phyloP scores from a whole-genome alignment of 345 rosid species.

The Acer campestre region DNA sequence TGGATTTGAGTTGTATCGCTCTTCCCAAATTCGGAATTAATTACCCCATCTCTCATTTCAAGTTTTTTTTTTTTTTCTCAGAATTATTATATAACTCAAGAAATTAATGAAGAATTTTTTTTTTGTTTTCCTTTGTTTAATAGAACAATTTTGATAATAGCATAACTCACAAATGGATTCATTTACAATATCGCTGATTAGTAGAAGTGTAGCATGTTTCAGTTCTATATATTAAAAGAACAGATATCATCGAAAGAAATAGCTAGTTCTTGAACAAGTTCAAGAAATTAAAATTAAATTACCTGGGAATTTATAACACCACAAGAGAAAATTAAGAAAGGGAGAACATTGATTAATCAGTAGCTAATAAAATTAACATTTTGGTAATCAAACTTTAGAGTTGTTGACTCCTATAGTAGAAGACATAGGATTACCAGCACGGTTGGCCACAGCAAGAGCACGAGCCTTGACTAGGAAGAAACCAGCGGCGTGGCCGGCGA shows the following conservation, averaged over 20 bases:
- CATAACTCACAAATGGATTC: too few species aligned
- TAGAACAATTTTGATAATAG: too few species aligned
- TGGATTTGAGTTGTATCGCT: too few species aligned
- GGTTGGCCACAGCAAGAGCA: constrained; percentile 18
- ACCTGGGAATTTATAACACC: background rate
- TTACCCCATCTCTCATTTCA: too few species aligned
- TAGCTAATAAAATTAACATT: background rate
- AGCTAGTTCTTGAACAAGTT: background rate
- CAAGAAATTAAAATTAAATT: background rate
- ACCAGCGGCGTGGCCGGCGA: constrained; percentile 41
- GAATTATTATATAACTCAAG: too few species aligned
- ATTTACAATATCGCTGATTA: too few species aligned
- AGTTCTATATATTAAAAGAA: too few species aligned
- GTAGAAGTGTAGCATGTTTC: background rate
- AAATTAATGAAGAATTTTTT: too few species aligned
- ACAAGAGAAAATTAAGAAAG: background rate
- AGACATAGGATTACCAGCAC: background rate
- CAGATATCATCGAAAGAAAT: background rate
- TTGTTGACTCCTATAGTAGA: background rate
- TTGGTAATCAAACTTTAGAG: constrained; percentile 18
- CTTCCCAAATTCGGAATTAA: too few species aligned
- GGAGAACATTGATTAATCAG: background rate
- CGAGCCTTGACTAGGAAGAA: constrained; percentile 36
- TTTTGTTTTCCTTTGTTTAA: too few species aligned
- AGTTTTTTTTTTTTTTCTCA: too few species aligned